Conservation (phyloP, 495 filamentous ascomycete genomes). For the Articulospora tetracladia region DNA sequence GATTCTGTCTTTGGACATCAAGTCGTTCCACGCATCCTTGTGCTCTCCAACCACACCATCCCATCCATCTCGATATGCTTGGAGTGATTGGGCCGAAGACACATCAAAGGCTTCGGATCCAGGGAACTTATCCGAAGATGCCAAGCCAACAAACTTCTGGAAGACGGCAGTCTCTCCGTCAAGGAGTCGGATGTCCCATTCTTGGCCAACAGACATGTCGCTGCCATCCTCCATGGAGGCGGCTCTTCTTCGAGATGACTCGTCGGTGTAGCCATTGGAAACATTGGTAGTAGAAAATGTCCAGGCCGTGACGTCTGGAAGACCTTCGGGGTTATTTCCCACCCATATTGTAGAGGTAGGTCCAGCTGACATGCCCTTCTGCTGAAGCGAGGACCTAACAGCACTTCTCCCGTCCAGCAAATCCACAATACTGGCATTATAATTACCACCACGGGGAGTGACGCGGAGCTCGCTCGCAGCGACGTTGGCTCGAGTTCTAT, state of each 20-base stretch:
- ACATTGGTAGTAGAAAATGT: no score
- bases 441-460: conserved; percentile 29
- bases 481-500: conserved; percentile 28
- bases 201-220: conserved; percentile 44
- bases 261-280: conserved; percentile 25
- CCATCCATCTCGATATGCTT: conserved; percentile 35
- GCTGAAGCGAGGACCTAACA: conserved; percentile 37
- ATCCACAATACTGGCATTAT: conserved; percentile 41
- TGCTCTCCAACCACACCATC: conserved; percentile 35
- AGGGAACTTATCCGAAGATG: conserved; percentile 50
- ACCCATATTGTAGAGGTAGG: no score
- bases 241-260: conserved; percentile 27
- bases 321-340: no score
- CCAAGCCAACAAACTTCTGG: conserved; percentile 48
- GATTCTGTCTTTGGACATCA: conserved; percentile 48
- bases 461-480: conserved; percentile 40
- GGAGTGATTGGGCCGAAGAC: no score
- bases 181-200: conserved; percentile 33
- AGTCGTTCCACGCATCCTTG: conserved; percentile 35
- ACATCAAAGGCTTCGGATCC: no score
- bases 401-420: conserved; percentile 49
- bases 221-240: no score
- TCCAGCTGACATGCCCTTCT: no score
- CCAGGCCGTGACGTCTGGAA: no score
- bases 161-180: conserved; percentile 35